phyloP scores from a whole-genome alignment of 371 early-diverging fungal genomes.

The Rhizopus delemar region DNA sequence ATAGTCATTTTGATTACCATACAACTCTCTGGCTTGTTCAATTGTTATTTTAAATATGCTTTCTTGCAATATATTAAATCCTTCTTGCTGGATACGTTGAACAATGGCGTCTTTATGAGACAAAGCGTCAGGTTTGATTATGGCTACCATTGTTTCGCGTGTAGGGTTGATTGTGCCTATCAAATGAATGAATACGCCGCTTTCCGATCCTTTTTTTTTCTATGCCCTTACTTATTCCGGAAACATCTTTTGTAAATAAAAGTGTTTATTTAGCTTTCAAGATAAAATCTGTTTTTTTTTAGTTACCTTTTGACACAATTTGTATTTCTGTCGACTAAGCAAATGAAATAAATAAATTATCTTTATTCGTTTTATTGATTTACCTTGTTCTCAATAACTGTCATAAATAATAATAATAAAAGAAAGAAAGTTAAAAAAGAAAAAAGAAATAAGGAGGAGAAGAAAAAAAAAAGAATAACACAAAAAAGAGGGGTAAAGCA shows the following conservation, averaged over 20 bases:
- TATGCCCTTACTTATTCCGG: neutral
- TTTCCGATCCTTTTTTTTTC: neutral
- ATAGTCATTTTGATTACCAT: constrained; percentile 4
- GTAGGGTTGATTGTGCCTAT: neutral
- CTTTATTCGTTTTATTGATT: neutral
- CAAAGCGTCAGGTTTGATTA: neutral
- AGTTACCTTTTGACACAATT: too few relatives aligned
- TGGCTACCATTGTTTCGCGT: neutral
- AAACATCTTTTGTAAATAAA: neutral
- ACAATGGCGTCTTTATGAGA: constrained; percentile 1
- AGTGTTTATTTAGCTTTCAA: too few relatives aligned
- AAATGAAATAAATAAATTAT: neutral
- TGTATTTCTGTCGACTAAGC: neutral
- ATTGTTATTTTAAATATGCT: constrained; percentile 5
- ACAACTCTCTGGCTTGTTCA: constrained; percentile 14
- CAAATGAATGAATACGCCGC: neutral
- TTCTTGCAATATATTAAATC: neutral
- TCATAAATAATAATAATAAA: neutral
- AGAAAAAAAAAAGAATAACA: neutral
- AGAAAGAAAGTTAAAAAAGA: neutral
- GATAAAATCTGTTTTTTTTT: too few relatives aligned
- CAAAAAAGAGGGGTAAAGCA: constrained; percentile 1
- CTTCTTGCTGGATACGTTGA: constrained; percentile 2
- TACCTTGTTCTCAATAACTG: neutral
- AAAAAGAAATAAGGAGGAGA: neutral